Conservation (phyloP, 208 protist genomes). For the Wallacemonas sp. region DNA sequence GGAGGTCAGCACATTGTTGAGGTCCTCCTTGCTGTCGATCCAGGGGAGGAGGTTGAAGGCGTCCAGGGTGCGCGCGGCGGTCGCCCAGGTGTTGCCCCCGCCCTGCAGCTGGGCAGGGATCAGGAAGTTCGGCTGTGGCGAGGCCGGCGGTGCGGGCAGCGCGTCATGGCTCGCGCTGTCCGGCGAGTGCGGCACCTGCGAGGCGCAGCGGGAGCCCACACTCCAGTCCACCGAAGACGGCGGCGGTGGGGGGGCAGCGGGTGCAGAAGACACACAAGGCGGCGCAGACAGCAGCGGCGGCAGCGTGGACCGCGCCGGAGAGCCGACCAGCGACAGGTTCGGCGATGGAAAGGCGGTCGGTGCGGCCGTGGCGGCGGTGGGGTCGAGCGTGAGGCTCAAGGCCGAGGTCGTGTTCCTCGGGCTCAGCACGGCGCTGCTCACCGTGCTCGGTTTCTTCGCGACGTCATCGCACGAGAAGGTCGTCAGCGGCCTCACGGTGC, state of each 20-base stretch:
- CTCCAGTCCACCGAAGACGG: slow-evolving; percentile 4
- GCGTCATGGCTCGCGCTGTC: no score
- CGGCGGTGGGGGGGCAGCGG: not conserved
- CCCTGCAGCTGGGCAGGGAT: not conserved
- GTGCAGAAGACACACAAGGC: not conserved
- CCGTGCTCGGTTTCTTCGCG: not conserved
- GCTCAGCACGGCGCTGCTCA: not conserved
- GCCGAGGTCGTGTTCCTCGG: not conserved
- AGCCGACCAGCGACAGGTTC: not conserved
- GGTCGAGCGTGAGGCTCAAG: not conserved
- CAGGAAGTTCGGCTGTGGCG: not conserved
- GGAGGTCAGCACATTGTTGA: slow-evolving; percentile 10
- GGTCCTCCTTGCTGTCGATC: slow-evolving; percentile 15
- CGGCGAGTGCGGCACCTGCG: no score
- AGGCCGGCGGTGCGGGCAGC: not conserved
- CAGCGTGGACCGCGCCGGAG: not conserved
- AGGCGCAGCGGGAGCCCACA: no score
- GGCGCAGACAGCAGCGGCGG: not conserved
- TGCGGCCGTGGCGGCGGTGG: not conserved
- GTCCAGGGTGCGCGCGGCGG: slow-evolving; percentile 1
- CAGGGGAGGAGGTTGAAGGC: slow-evolving; percentile 1
- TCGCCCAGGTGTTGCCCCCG: not conserved
- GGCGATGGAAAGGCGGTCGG: slow-evolving; percentile 1
- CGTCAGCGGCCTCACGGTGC: not conserved
- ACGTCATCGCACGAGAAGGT: not conserved